Evolutionary conservation across 2,329 filamentous ascomycete species (phyloP), one percentile per base, ranked within the genome.

Genomic region (Clarireedia hainanense): DNA sequence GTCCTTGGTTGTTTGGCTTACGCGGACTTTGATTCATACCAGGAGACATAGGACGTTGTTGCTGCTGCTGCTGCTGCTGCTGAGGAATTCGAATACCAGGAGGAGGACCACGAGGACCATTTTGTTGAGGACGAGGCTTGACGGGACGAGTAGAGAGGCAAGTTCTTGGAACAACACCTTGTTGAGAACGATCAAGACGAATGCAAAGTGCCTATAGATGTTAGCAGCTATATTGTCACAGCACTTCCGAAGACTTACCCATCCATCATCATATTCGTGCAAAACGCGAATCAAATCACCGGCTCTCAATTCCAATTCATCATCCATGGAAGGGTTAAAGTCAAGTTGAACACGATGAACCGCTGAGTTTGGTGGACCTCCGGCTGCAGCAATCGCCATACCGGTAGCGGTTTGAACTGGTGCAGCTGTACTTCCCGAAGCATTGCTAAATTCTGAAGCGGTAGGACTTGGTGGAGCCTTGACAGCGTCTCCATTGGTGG

Each of bases 221-320:
- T 73, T 70, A 72, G 70, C 64, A 58, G 52, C 55, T 50, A 14
- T 47, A 23, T 9, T 7, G 26, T 23, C 36, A 39, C 9, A 20
- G 2, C 14, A 39, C 45, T 36, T 50, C 40, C 51, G 7, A 47
- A 6, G 27, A 55, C 88, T 80, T 80, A 92, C 89, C 94, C 94
- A 99, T 66, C 94, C 94, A 73, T 99, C 94, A 69, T 99, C 94
- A 67, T 97, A 99, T 73, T 96, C 91, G 68, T 97, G 92, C 52
- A 97, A 77, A 61, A 99, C 76, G 61, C 92, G 83, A 50, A 97
- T 89, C 49, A 99, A 78, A 60, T 95, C 85, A 52, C 94, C 94
- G 57, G 86, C 82, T 60, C 77, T 80, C 46, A 99, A 79, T 60
- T 84, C 88, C 67, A 99, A 77, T 73, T 99, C 94, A 68, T 99